Evolutionary conservation across 805 yeast species (phyloP).

Genomic region (Metschnikowia arizonensis): DNA sequence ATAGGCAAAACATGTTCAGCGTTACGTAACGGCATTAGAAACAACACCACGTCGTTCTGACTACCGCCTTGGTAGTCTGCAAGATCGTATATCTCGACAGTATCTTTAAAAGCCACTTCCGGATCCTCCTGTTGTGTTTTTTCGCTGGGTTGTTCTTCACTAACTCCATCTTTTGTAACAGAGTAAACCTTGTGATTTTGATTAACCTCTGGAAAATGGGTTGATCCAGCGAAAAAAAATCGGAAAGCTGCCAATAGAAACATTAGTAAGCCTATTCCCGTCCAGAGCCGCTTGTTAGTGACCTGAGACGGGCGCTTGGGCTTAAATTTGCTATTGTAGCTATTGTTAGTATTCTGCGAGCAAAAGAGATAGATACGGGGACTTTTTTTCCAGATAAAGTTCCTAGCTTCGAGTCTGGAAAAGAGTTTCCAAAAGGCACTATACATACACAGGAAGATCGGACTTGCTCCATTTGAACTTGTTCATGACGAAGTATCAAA

Average conservation of each 20-base stretch:
- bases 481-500: conserved; percentile 10
- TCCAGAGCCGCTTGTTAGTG: conserved; percentile 7
- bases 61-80: conserved; percentile 52
- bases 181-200: conserved; percentile 23
- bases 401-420: background rate
- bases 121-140: conserved; percentile 4
- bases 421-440: too few relatives aligned
- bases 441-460: conserved; percentile 45
- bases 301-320: conserved; percentile 15
- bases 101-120: conserved; percentile 39
- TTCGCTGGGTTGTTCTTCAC: conserved; percentile 7
- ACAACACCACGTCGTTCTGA: conserved; percentile 52
- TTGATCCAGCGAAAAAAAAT: background rate
- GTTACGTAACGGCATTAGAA: conserved; percentile 73
- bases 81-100: conserved; percentile 61
- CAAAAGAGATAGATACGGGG: background rate
- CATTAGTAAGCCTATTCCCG: conserved; percentile 12
- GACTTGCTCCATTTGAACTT: conserved; percentile 24
- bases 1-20: conserved; percentile 74
- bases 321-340: conserved; percentile 10
- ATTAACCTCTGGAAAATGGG: background rate
- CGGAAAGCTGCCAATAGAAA: conserved; percentile 7
- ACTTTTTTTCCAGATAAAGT: too few relatives aligned
- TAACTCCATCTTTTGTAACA: conserved; percentile 32
- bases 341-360: conserved; percentile 6